phyloP scores from a whole-genome alignment of 257 asterid species.

The Solanum peruvianum region DNA sequence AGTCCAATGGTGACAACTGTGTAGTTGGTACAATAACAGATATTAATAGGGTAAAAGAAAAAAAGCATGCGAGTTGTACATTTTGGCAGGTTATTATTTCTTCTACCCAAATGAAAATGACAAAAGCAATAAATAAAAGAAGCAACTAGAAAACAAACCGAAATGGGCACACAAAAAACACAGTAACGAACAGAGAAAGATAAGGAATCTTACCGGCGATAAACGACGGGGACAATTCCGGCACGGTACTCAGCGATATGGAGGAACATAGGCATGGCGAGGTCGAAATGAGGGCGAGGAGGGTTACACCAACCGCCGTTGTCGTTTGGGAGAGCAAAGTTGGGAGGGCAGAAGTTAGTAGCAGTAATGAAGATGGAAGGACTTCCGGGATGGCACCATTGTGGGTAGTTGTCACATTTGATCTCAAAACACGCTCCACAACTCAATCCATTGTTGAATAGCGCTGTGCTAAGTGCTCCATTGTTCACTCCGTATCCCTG shows the following conservation, averaged over 20 bases:
- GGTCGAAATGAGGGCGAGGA: conserved; percentile 80
- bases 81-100: neutral
- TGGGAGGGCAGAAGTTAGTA: conserved; percentile 84
- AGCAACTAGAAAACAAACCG: neutral
- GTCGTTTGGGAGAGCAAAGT: conserved; percentile 59
- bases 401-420: conserved; percentile 44
- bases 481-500: conserved; percentile 88
- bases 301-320: conserved; percentile 98
- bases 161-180: neutral
- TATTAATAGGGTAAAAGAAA: neutral
- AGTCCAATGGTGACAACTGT: neutral
- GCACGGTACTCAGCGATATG: conserved; percentile 80
- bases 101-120: neutral
- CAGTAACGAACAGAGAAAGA: neutral
- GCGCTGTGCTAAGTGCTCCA: conserved; percentile 85
- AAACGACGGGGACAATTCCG: conserved; percentile 78
- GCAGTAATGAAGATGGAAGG: conserved; percentile 75
- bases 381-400: conserved; percentile 68
- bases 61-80: neutral
- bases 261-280: conserved; percentile 95
- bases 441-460: conserved; percentile 59
- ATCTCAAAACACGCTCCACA: conserved; percentile 86
- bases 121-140: neutral
- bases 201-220: conserved; percentile 38
- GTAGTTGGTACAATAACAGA: neutral